Evolutionary conservation across 176 grass and related monocot species (phyloP).

Genomic region (Aegilops longissima): DNA sequence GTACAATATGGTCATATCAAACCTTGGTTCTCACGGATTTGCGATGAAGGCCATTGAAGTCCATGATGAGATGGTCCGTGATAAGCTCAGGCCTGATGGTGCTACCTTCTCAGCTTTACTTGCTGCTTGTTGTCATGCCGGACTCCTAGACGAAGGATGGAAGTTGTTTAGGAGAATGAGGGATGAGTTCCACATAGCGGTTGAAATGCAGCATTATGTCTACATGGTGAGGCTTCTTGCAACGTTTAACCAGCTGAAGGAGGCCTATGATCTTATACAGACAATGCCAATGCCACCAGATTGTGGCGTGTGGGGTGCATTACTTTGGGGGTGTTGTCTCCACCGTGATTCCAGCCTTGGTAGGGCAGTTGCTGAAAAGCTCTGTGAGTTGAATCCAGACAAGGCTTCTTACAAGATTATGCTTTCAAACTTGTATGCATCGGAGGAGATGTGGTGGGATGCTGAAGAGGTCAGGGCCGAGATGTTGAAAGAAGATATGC

Average conservation of each 20-base stretch:
- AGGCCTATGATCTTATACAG: constrained; percentile 67
- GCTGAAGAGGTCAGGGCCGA: constrained; percentile 40
- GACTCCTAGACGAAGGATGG: constrained; percentile 58
- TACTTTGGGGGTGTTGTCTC: constrained; percentile 68
- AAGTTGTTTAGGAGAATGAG: constrained; percentile 62
- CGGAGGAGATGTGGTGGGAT: constrained; percentile 70
- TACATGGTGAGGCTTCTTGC: constrained; percentile 74
- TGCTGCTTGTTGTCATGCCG: constrained; percentile 59
- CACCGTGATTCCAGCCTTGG: constrained; percentile 58
- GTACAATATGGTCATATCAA: constrained; percentile 62
- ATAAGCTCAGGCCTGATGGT: constrained; percentile 41
- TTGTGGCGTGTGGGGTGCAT: constrained; percentile 70
- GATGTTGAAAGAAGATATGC: constrained; percentile 24
- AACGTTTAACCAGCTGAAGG: constrained; percentile 50
- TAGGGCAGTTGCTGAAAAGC: constrained; percentile 49
- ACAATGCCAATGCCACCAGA: constrained; percentile 48
- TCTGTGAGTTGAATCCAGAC: constrained; percentile 44
- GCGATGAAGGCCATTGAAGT: constrained; percentile 41
- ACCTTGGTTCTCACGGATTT: constrained; percentile 62
- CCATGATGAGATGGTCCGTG: constrained; percentile 49
- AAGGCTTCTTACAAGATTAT: constrained; percentile 71
- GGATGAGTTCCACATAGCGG: constrained; percentile 48
- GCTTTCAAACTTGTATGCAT: constrained; percentile 72
- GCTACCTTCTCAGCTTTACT: constrained; percentile 66
- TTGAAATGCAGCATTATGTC: constrained; percentile 63